Evolutionary conservation across 164 flowering plant species (phyloP), one percentile per base, ranked within the genome.

Genomic region (Chimonanthus praecox): DNA sequence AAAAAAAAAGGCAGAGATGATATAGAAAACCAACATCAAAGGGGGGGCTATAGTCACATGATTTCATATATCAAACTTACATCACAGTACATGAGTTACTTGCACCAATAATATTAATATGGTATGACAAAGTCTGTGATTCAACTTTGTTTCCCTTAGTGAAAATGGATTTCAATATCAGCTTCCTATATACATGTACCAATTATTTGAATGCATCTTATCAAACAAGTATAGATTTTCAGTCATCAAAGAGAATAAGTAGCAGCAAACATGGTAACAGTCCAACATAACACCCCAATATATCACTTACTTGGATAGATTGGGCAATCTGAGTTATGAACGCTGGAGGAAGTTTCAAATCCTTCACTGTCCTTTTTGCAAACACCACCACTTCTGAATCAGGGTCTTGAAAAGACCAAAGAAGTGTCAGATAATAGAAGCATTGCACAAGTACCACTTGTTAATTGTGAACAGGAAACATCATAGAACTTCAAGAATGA

Each of bases 321-420:
- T 89, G 94, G 73, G 86, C 89, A 82, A 95, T 95, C 71, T 88
- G 97, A 2, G 89, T 85, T 7, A 85, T 78, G 73, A 93, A 93
- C 33, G 86, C 86, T 1, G 89, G 97, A 74, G 97, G 97, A 67
- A 93, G 92, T 83, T 92, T 95, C 84, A 91, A 78, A 78, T 92
- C 98, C 82, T 88, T 94, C 61, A 88, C 97, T 13, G 97, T 92
- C 80, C 96, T 87, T 75, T 82, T 94, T 8, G 99, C 96, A 82
- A 94, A 94, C 69, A 88, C 82, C 45, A 78, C 85, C 47, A 90
- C 87, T 73, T 94, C 99, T 3, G 92, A 86, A 81, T 94, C 97
- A n/a, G 97, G 91, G 83, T 94, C 99, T 90, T 65, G 15, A 73
- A 73, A 73, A 18, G 51, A 47, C 70, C 70, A 68, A 3, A 68